These are phyloP conservation scores for Termitomyces sp. DNA, from an alignment of 768 basidiomycete species.

Conservation along the genomic window DNA sequence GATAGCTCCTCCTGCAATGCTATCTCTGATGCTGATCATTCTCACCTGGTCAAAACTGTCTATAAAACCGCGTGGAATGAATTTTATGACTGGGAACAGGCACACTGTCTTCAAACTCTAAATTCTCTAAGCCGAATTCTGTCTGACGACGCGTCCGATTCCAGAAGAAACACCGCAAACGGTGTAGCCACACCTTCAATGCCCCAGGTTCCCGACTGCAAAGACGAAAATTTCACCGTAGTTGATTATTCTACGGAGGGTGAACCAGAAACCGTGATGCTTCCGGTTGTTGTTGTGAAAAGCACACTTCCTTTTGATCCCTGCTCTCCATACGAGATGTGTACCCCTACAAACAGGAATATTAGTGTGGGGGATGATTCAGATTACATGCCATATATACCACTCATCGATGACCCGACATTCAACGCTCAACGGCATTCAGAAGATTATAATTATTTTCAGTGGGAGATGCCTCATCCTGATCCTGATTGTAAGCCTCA, in stretches of 20 bases:
- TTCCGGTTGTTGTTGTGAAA: constrained; percentile 7
- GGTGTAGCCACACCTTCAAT: neutral
- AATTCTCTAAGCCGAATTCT: constrained; percentile 10
- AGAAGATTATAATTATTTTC: constrained; percentile 34
- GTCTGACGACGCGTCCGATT: neutral
- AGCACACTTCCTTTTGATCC: constrained; percentile 13
- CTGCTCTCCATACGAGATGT: constrained; percentile 47
- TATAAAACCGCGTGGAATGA: constrained; percentile 13
- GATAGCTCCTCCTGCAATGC: neutral
- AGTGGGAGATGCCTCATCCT: constrained; percentile 38
- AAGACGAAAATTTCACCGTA: constrained; percentile 11
- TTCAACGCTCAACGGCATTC: constrained; percentile 40
- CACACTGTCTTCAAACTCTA: constrained; percentile 12
- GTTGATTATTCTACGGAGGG: constrained; percentile 6
- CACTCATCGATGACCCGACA: constrained; percentile 52
- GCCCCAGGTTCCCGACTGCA: neutral
- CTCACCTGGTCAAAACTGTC: constrained; percentile 5
- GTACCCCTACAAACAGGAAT: constrained; percentile 42
- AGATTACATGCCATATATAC: constrained; percentile 51
- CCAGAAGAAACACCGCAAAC: neutral
- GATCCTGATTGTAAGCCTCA: constrained; percentile 32
- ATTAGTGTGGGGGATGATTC: constrained; percentile 55
- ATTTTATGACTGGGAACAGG: constrained; percentile 19
- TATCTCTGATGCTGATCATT: neutral
- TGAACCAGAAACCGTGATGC: constrained; percentile 1